Evolutionary conservation across 176 grass and related monocot genomes (phyloP).

Genomic region (Carex myosuroides): DNA sequence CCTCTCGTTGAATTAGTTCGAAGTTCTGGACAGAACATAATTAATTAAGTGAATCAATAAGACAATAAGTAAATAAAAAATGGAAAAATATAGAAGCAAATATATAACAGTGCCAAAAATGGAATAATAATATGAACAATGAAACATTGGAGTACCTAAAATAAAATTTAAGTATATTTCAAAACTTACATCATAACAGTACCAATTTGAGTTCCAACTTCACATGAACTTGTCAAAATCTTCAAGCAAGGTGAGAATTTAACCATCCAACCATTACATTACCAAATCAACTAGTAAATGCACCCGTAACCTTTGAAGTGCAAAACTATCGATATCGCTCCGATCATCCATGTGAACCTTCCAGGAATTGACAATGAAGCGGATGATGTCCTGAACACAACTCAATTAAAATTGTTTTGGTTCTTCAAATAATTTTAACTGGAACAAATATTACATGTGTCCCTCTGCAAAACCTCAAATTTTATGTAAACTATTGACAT

Average conservation of each 20-base stretch:
- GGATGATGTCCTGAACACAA: conserved; percentile 12
- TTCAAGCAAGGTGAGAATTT: background rate
- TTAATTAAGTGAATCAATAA: background rate
- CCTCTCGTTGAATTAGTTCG: background rate
- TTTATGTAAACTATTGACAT: background rate
- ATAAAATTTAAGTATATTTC: background rate
- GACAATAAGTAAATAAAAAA: background rate
- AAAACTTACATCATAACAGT: conserved; percentile 7
- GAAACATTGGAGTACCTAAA: background rate
- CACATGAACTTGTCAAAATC: conserved; percentile 1
- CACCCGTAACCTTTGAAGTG: background rate
- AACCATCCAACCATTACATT: background rate
- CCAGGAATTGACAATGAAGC: conserved; percentile 3
- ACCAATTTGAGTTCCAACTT: conserved; percentile 9
- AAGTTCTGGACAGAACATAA: background rate
- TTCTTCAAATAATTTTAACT: background rate
- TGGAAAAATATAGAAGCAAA: background rate
- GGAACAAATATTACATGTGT: background rate
- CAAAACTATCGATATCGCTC: background rate
- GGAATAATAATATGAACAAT: background rate
- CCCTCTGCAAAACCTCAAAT: background rate
- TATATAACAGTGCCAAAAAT: background rate
- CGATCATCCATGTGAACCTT: conserved; percentile 1
- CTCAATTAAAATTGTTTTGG: background rate
- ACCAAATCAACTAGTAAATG: background rate